Conservation (phyloP, 2,329 filamentous ascomycete genomes). For the Fusarium gaditjirri region DNA sequence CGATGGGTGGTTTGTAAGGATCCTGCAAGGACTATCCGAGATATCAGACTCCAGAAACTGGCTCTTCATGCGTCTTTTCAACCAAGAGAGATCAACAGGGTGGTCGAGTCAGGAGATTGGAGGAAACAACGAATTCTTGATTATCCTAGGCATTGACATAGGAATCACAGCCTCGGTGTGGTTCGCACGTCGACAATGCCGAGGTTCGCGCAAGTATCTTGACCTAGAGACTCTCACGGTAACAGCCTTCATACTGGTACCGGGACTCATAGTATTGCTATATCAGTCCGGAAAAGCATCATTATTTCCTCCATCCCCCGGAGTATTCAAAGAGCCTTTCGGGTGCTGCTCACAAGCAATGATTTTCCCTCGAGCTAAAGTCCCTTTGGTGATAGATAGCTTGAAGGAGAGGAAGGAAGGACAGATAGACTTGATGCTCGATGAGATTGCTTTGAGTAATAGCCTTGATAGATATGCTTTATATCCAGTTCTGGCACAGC, state of each 20-base stretch:
- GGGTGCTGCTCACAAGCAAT: constrained; percentile 27
- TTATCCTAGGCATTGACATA: constrained; percentile 1
- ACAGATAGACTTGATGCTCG: constrained; percentile 21
- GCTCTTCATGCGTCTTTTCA: constrained; percentile 24
- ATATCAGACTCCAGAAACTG: not conserved
- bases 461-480: constrained; percentile 12
- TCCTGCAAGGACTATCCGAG: not conserved
- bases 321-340: constrained; percentile 21
- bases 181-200: constrained; percentile 1
- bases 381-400: not conserved
- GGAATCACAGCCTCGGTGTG: not conserved
- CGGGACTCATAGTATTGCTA: constrained; percentile 9
- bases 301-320: not conserved
- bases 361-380: constrained; percentile 2
- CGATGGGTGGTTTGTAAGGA: constrained; percentile 2
- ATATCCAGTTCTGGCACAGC: constrained; percentile 20
- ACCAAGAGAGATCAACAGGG: constrained; percentile 17
- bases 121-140: constrained; percentile 9
- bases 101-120: constrained; percentile 17
- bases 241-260: constrained; percentile 2
- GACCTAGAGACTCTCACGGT: not conserved
- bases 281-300: constrained; percentile 27
- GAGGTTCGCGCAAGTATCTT: not conserved
- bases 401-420: not conserved
- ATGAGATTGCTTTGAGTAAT: constrained; percentile 1